phyloP scores from a whole-genome alignment of 78 protist genomes.

The Planoprotostelium fungivorum region DNA sequence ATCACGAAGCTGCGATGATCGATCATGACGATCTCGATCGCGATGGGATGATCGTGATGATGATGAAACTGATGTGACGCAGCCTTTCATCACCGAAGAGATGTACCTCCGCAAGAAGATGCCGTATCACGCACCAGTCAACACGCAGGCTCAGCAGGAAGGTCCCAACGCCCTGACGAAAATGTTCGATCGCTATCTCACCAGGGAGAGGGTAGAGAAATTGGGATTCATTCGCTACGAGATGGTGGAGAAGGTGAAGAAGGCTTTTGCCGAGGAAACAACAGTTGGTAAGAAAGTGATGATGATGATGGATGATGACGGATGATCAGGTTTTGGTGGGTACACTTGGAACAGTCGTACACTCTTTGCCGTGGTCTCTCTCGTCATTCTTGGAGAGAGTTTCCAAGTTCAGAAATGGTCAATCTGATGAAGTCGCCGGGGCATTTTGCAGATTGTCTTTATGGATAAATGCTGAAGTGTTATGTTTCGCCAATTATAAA shows the following conservation, averaged over 20 bases:
- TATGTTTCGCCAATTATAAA: no score
- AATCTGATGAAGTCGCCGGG: no score
- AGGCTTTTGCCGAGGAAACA: not conserved
- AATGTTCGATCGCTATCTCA: not conserved
- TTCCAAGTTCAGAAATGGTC: not conserved
- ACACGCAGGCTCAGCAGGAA: not conserved
- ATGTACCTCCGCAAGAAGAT: not conserved
- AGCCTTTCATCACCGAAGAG: not conserved
- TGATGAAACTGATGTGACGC: no score
- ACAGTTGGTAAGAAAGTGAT: not conserved
- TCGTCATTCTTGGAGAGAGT: not conserved
- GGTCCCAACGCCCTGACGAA: not conserved
- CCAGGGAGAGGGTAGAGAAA: not conserved
- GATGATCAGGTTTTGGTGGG: no score
- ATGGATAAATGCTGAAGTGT: no score
- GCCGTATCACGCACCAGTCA: not conserved
- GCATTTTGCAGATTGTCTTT: no score
- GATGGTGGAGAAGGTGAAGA: not conserved
- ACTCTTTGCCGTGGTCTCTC: not conserved
- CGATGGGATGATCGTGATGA: no score
- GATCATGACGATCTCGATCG: no score
- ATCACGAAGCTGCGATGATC: not conserved
- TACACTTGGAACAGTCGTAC: not conserved
- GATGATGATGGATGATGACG: no score
- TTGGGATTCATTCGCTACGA: not conserved